Conservation (phyloP, 805 yeast species). For the Yamadazyma insecticola region DNA sequence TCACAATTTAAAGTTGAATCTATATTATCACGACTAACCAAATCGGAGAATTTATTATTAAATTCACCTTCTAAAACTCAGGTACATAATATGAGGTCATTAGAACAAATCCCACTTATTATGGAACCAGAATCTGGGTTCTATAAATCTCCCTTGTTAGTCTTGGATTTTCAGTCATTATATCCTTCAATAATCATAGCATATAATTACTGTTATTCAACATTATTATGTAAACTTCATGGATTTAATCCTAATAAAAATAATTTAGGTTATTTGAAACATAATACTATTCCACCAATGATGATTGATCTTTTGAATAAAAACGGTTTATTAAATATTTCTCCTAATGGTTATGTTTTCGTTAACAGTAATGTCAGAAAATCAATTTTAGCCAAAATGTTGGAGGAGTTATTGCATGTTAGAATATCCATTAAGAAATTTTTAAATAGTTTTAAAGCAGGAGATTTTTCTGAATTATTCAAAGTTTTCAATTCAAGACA, state of each 20-base stretch:
- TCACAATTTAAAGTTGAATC: constrained; percentile 95
- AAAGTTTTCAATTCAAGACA: constrained; percentile 72
- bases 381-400: constrained; percentile 77
- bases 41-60: constrained; percentile 67
- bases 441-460: constrained; percentile 43
- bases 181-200: constrained; percentile 99
- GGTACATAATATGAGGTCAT: constrained; percentile 78
- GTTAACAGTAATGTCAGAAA: constrained; percentile 61
- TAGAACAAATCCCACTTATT: constrained; percentile 84
- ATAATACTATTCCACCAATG: constrained; percentile 46
- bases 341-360: constrained; percentile 88
- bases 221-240: constrained; percentile 59
- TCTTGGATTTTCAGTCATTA: constrained; percentile 87
- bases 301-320: constrained; percentile 48
- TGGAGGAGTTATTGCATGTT: constrained; percentile 75
- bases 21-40: constrained; percentile 66
- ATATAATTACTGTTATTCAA: constrained; percentile 80
- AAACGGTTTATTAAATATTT: constrained; percentile 49
- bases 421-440: constrained; percentile 75
- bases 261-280: constrained; percentile 51
- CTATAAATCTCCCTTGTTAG: constrained; percentile 85
- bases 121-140: constrained; percentile 88
- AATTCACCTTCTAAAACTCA: constrained; percentile 76
- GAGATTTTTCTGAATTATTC: constrained; percentile 42
- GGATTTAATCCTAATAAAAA: constrained; percentile 47